These are phyloP conservation scores for Pholiota molesta DNA, from an alignment of 768 basidiomycete species.

Conservation along the genomic window DNA sequence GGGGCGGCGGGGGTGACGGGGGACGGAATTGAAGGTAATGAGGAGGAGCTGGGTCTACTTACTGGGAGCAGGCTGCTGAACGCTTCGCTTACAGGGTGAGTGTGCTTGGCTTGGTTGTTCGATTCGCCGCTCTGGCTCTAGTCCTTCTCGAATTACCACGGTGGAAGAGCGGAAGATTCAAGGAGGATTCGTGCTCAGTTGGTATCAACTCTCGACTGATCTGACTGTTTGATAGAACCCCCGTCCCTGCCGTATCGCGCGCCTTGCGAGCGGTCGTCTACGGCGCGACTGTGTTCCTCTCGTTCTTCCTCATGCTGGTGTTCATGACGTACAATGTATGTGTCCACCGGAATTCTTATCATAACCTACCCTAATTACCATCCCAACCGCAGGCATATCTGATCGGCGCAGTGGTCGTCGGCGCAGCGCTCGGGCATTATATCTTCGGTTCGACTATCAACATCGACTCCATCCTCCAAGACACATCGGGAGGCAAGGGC, in stretches of 20 bases:
- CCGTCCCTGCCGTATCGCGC: conserved; percentile 53
- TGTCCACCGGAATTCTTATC: conserved; percentile 11
- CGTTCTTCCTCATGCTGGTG: conserved; percentile 92
- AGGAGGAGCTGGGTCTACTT: conserved; percentile 59
- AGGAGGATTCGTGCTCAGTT: background rate
- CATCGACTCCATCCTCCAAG: conserved; percentile 55
- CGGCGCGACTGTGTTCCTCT: conserved; percentile 74
- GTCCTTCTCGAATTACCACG: no score
- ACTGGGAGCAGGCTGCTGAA: conserved; percentile 46
- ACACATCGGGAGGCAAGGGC: conserved; percentile 53
- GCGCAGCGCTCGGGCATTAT: conserved; percentile 84
- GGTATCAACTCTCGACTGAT: background rate
- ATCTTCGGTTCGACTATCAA: conserved; percentile 71
- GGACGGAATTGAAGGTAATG: conserved; percentile 40
- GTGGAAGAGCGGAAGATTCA: background rate
- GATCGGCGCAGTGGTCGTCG: conserved; percentile 78
- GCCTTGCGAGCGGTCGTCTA: conserved; percentile 70
- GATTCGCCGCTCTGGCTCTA: background rate
- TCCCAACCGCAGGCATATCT: conserved; percentile 72
- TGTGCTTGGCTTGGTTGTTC: background rate
- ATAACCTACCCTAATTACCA: conserved; percentile 1
- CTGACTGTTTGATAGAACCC: conserved; percentile 36
- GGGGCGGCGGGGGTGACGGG: conserved; percentile 37
- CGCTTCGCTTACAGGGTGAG: conserved; percentile 45
- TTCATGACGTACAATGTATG: conserved; percentile 97